phyloP scores from a whole-genome alignment of 1,284 basidiomycete genomes.

The Clitocybe nebularis region DNA sequence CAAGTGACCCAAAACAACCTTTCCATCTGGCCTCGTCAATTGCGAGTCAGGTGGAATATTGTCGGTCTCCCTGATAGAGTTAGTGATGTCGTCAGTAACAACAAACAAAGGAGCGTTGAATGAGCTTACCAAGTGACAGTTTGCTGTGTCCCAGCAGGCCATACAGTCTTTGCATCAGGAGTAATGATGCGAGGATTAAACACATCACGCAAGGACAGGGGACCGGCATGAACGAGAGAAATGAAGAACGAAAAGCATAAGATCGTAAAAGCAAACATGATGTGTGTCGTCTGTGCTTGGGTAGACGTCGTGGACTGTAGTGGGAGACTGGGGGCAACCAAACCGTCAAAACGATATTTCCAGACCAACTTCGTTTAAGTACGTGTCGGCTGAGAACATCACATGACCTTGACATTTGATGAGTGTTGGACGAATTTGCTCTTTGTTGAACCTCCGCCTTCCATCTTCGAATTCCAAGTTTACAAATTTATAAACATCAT shows the following conservation, averaged over 20 bases:
- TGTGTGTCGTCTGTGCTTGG: conserved; percentile 15
- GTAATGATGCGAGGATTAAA: conserved; percentile 52
- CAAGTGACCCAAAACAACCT: conserved; percentile 49
- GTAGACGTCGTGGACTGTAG: conserved; percentile 12
- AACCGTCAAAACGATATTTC: conserved; percentile 6
- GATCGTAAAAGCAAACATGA: conserved; percentile 33
- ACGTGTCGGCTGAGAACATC: conserved; percentile 10
- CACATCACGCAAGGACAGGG: conserved; percentile 46
- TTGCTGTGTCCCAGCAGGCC: conserved; percentile 48
- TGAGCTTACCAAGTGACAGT: conserved; percentile 55
- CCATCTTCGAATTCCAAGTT: conserved; percentile 9
- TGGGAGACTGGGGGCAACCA: conserved; percentile 8
- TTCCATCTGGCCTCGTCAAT: conserved; percentile 46
- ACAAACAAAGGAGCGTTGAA: neutral
- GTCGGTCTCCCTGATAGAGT: conserved; percentile 44
- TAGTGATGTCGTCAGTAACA: neutral
- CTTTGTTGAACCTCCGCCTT: neutral
- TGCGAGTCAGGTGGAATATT: conserved; percentile 42
- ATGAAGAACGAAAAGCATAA: conserved; percentile 30
- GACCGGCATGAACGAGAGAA: conserved; percentile 27
- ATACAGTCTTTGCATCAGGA: conserved; percentile 48
- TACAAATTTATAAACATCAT: too few relatives aligned
- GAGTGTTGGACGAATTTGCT: neutral
- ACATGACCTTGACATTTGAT: conserved; percentile 18
- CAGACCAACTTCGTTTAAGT: conserved; percentile 10